phyloP scores from a whole-genome alignment of 495 filamentous ascomycete genomes.

The Sordaria brevicollis region DNA sequence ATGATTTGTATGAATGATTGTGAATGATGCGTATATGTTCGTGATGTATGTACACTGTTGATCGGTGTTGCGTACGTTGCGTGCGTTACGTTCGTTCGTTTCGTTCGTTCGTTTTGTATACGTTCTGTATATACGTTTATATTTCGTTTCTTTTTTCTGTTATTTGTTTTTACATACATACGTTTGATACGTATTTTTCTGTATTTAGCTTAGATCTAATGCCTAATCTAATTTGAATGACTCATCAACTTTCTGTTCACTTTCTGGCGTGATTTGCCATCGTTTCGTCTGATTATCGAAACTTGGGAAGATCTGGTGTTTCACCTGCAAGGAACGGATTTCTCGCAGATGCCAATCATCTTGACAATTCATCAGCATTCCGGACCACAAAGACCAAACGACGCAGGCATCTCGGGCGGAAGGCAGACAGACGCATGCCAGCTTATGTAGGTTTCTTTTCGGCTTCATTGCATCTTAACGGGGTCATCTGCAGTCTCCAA shows the following conservation, averaged over 20 bases:
- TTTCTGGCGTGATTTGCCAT: background rate
- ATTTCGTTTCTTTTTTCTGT: background rate
- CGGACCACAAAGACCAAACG: background rate
- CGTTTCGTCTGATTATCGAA: background rate
- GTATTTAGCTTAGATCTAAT: background rate
- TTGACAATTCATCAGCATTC: background rate
- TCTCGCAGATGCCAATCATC: background rate
- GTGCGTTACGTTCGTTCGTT: constrained; percentile 2
- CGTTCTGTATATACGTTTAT: constrained; percentile 6
- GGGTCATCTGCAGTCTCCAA: too few species aligned
- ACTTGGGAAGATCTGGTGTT: background rate
- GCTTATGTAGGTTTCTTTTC: background rate
- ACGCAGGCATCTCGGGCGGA: background rate
- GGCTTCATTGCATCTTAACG: too few species aligned
- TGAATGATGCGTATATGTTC: constrained; percentile 8
- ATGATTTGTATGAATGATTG: constrained; percentile 5
- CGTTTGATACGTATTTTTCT: background rate
- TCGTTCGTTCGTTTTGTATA: background rate
- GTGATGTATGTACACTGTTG: constrained; percentile 3
- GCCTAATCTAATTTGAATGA: background rate
- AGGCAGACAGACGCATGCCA: background rate
- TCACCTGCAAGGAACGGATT: background rate
- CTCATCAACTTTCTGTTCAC: background rate
- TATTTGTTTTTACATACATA: constrained; percentile 1
- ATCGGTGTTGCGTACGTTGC: background rate